Percentiles rank a stretch among this genome's conserved stretches.
These are phyloP conservation scores for Podaxis pistillaris DNA, from an alignment of 768 basidiomycete genomes.

Conservation along the genomic window DNA sequence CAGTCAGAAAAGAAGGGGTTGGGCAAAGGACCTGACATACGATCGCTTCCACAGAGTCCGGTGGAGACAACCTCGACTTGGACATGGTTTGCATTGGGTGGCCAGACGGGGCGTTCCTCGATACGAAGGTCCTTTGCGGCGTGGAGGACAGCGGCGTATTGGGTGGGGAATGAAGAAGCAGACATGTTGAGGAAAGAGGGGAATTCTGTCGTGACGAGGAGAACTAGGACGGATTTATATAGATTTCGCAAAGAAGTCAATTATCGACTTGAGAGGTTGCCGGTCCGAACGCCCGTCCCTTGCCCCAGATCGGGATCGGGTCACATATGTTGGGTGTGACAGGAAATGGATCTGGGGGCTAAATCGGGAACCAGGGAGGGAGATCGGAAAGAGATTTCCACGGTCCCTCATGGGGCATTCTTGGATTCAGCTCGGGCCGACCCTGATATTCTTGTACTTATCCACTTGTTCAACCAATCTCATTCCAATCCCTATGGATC, in stretches of 20 bases:
- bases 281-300: constrained; percentile 15
- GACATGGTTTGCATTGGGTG: constrained; percentile 69
- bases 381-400: constrained; percentile 4
- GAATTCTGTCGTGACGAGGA: constrained; percentile 9
- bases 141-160: constrained; percentile 74
- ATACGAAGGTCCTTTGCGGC: constrained; percentile 70
- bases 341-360: not conserved
- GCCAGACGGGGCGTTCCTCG: constrained; percentile 71
- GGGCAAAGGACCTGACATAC: constrained; percentile 38
- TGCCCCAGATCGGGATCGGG: constrained; percentile 10
- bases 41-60: constrained; percentile 87
- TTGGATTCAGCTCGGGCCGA: constrained; percentile 13
- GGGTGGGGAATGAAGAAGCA: constrained; percentile 41
- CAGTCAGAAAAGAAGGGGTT: not conserved
- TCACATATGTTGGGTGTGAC: constrained; percentile 7
- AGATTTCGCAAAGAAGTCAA: constrained; percentile 12
- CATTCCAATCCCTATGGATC: constrained; percentile 41
- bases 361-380: constrained; percentile 9
- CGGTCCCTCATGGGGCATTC: not conserved
- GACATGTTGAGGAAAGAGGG: constrained; percentile 30
- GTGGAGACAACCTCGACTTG: constrained; percentile 82
- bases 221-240: constrained; percentile 9
- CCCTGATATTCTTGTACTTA: constrained; percentile 15
- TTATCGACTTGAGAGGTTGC: constrained; percentile 4
- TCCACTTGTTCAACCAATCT: constrained; percentile 10